Evolutionary conservation across 169 alveolate genomes (phyloP).

Genomic region (Plasmodium billcollinsi): DNA sequence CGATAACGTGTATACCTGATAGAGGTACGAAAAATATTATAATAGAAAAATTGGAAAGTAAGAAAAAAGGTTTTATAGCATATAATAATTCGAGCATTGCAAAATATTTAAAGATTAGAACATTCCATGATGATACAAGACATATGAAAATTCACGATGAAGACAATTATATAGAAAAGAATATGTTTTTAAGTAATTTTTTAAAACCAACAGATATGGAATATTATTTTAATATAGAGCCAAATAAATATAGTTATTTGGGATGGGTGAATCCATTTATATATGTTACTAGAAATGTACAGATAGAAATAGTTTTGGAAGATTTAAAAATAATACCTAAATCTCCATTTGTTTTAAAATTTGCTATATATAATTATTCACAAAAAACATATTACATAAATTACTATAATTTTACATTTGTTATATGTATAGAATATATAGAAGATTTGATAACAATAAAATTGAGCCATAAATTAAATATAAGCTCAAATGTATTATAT

Average conservation of each 20-base stretch:
- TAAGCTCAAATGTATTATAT: not conserved
- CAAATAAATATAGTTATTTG: constrained; percentile 84
- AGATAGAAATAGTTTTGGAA: constrained; percentile 86
- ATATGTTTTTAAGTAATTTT: constrained; percentile 42
- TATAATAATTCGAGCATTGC: constrained; percentile 82
- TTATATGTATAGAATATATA: constrained; percentile 58
- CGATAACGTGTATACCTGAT: constrained; percentile 87
- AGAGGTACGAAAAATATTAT: constrained; percentile 86
- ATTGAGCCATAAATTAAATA: constrained; percentile 28
- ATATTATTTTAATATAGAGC: constrained; percentile 79
- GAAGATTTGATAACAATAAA: constrained; percentile 63
- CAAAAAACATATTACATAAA: constrained; percentile 49
- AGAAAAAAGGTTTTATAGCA: constrained; percentile 84
- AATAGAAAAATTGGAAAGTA: constrained; percentile 78
- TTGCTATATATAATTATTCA: constrained; percentile 75
- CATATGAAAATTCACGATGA: constrained; percentile 37
- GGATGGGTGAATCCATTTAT: constrained; percentile 92
- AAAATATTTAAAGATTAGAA: constrained; percentile 84
- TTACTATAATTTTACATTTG: constrained; percentile 35
- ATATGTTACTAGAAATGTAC: constrained; percentile 83
- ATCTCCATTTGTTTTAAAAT: constrained; percentile 85
- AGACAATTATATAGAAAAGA: constrained; percentile 60
- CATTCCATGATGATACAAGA: constrained; percentile 82
- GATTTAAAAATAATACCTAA: constrained; percentile 87
- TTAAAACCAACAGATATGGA: constrained; percentile 56